Evolutionary conservation across 2,329 filamentous ascomycete genomes (phyloP).

Genomic region (Fusarium tupiense): DNA sequence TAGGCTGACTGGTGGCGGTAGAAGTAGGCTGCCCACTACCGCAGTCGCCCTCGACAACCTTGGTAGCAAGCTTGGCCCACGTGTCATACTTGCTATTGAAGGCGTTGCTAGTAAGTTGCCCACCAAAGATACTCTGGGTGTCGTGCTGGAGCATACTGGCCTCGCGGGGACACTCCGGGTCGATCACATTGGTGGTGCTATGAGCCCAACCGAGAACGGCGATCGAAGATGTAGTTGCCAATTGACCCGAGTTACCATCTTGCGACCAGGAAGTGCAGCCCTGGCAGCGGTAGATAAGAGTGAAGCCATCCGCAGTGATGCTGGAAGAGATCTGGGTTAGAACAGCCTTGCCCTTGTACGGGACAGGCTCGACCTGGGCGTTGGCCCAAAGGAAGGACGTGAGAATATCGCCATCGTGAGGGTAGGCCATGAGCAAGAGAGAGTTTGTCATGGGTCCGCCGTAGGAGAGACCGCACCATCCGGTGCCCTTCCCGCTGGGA

Average conservation of each 20-base stretch:
- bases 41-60: conserved; percentile 1
- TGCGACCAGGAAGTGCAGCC: conserved; percentile 16
- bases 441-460: conserved; percentile 14
- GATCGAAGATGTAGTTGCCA: neutral
- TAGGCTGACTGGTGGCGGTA: neutral
- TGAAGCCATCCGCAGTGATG: neutral
- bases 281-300: conserved; percentile 13
- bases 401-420: conserved; percentile 3
- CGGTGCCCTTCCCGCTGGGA: neutral
- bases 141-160: conserved; percentile 10
- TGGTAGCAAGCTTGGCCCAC: conserved; percentile 2
- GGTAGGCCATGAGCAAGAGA: conserved; percentile 5
- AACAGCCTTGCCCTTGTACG: neutral
- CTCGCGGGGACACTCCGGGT: conserved; percentile 1
- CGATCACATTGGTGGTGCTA: neutral
- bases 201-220: conserved; percentile 13
- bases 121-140: conserved; percentile 14
- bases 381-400: conserved; percentile 1
- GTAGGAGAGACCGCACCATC: conserved; percentile 18
- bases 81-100: neutral
- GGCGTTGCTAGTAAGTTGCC: neutral
- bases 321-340: conserved; percentile 12
- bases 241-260: neutral
- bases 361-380: conserved; percentile 7
- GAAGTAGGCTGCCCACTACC: neutral